Percentiles rank a stretch among this genome's conserved stretches.
Evolutionary conservation across 108 stramenopile species (phyloP).

Genomic region (Cyclotella sp.): DNA sequence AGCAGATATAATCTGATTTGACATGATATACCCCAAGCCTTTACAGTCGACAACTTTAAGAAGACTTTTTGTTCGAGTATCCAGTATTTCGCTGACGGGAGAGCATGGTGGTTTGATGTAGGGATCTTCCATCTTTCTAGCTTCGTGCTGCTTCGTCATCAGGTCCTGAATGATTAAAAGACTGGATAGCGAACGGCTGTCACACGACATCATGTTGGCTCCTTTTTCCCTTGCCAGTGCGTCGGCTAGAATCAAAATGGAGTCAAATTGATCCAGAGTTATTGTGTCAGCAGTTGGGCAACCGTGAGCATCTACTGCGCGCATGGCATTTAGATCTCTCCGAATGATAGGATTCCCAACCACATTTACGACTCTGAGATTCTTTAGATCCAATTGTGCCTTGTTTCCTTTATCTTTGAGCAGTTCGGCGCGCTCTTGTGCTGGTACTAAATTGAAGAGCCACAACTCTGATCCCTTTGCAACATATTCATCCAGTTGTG

Average conservation of each 20-base stretch:
- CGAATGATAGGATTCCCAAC: slow-evolving; percentile 49
- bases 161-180: slow-evolving; percentile 46
- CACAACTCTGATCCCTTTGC: slow-evolving; percentile 44
- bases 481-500: slow-evolving; percentile 52
- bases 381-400: slow-evolving; percentile 30
- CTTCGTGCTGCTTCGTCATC: slow-evolving; percentile 24
- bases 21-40: slow-evolving; percentile 50
- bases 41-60: slow-evolving; percentile 44
- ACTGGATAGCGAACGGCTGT: slow-evolving; percentile 41
- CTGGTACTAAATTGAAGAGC: slow-evolving; percentile 46
- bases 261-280: slow-evolving; percentile 48
- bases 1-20: slow-evolving; percentile 47
- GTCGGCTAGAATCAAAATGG: slow-evolving; percentile 57
- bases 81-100: slow-evolving; percentile 56
- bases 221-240: slow-evolving; percentile 35
- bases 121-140: slow-evolving; percentile 4
- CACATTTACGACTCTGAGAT: slow-evolving; percentile 41
- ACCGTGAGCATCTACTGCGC: slow-evolving; percentile 24
- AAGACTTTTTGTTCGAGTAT: slow-evolving; percentile 51
- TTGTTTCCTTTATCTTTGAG: slow-evolving; percentile 49
- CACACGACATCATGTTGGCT: slow-evolving; percentile 42
- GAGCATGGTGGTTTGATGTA: slow-evolving; percentile 22
- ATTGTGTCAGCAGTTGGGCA: slow-evolving; percentile 14
- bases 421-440: slow-evolving; percentile 25
- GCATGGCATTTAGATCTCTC: slow-evolving; percentile 42